Evolutionary conservation across 2,329 filamentous ascomycete species (phyloP).

Genomic region (Alternaria ethzedia): DNA sequence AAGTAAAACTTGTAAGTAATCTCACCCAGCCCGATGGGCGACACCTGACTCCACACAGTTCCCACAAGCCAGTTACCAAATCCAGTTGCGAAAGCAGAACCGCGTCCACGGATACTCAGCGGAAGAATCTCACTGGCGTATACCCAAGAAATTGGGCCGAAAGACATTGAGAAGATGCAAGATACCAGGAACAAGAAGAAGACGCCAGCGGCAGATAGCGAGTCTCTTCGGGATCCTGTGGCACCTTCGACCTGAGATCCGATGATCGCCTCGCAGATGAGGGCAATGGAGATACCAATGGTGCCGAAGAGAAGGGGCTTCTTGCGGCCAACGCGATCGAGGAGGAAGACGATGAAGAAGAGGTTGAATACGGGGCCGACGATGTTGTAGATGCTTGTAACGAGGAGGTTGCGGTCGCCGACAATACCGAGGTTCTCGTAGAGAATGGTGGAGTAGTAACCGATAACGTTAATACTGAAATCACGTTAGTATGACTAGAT

Average conservation of each 20-base stretch:
- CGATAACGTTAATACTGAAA: conserved; percentile 61
- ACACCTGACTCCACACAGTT: conserved; percentile 66
- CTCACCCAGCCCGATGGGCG: conserved; percentile 57
- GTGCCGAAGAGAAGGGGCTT: conserved; percentile 63
- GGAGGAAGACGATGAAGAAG: conserved; percentile 65
- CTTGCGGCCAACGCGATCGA: conserved; percentile 59
- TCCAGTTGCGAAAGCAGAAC: conserved; percentile 64
- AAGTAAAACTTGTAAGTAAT: conserved; percentile 65
- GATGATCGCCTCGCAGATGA: conserved; percentile 66
- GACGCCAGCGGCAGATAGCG: conserved; percentile 65
- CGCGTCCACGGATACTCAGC: conserved; percentile 67
- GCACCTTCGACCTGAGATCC: conserved; percentile 46
- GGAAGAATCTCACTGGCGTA: conserved; percentile 70
- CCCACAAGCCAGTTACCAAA: conserved; percentile 66
- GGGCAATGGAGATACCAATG: conserved; percentile 61
- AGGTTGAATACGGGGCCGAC: conserved; percentile 64
- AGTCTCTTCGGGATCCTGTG: conserved; percentile 42
- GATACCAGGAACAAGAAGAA: conserved; percentile 67
- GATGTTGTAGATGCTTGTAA: conserved; percentile 67
- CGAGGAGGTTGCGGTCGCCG: conserved; percentile 60
- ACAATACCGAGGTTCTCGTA: conserved; percentile 65
- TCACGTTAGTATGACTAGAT: conserved; percentile 7
- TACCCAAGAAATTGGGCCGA: conserved; percentile 60
- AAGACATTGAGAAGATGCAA: conserved; percentile 44
- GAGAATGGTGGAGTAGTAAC: conserved; percentile 67